Conservation (phyloP, 2,329 filamentous ascomycete species). For the Fusarium caatingaense region DNA sequence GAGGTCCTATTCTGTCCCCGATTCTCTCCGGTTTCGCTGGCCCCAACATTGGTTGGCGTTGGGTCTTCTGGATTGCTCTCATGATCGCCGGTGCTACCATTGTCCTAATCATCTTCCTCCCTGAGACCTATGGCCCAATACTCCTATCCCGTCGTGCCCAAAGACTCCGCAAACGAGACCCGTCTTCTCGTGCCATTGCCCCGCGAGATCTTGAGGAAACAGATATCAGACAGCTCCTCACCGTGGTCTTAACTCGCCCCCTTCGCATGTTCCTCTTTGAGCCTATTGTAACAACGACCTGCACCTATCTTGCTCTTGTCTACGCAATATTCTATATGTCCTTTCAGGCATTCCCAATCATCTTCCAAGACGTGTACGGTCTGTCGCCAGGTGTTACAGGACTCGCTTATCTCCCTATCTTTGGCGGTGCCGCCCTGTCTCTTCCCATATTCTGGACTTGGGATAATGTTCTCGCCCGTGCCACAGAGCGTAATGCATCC, state of each 20-base stretch:
- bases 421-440: constrained; percentile 69
- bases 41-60: constrained; percentile 71
- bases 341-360: constrained; percentile 79
- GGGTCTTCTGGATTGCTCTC: constrained; percentile 76
- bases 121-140: constrained; percentile 71
- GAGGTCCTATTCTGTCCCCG: constrained; percentile 74
- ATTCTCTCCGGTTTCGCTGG: constrained; percentile 73
- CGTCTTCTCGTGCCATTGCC: constrained; percentile 63
- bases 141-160: constrained; percentile 68
- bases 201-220: constrained; percentile 72
- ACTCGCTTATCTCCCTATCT: constrained; percentile 76
- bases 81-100: constrained; percentile 74
- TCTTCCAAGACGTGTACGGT: constrained; percentile 72
- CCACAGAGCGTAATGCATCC: constrained; percentile 58
- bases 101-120: constrained; percentile 70
- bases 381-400: constrained; percentile 74
- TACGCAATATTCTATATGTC: constrained; percentile 78
- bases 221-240: constrained; percentile 68
- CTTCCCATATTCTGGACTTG: constrained; percentile 72
- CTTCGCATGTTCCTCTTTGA: constrained; percentile 78
- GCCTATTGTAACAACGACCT: constrained; percentile 77
- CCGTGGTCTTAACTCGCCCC: constrained; percentile 76
- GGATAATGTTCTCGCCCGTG: constrained; percentile 68
- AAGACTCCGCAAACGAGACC: constrained; percentile 66
- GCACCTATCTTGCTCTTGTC: constrained; percentile 76